These are phyloP conservation scores for Colletotrichum shisoi DNA, from an alignment of 2,329 filamentous ascomycete species.

Conservation along the genomic window DNA sequence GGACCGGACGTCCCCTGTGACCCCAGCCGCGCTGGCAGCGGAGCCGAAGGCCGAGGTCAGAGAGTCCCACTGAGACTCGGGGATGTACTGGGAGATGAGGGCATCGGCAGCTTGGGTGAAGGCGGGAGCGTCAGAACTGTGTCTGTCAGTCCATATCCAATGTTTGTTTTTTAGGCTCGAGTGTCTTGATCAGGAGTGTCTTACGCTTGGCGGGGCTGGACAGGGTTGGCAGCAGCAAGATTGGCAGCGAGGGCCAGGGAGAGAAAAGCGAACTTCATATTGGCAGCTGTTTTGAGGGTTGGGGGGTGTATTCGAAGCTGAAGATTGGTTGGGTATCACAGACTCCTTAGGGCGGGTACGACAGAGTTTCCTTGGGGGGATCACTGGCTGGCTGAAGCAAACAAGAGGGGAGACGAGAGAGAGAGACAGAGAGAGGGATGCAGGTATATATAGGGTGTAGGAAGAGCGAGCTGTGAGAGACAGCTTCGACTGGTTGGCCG, in stretches of 20 bases:
- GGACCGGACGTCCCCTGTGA: slow-evolving; percentile 44
- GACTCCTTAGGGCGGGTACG: neutral
- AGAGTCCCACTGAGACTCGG: slow-evolving; percentile 41
- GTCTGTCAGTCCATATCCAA: slow-evolving; percentile 12
- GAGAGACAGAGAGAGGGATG: neutral
- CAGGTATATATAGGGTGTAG: neutral
- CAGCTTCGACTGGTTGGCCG: slow-evolving; percentile 1
- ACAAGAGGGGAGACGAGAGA: slow-evolving; percentile 10
- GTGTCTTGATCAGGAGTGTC: neutral
- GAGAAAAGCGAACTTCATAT: slow-evolving; percentile 28
- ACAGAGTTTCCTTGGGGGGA: slow-evolving; percentile 9
- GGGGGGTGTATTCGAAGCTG: neutral
- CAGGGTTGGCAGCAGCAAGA: slow-evolving; percentile 23
- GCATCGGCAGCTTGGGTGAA: slow-evolving; percentile 45
- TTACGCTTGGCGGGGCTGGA: slow-evolving; percentile 33
- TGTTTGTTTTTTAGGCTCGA: neutral
- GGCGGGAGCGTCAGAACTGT: slow-evolving; percentile 30
- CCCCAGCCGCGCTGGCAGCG: slow-evolving; percentile 43
- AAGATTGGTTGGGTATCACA: slow-evolving; percentile 12
- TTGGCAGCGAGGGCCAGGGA: slow-evolving; percentile 32
- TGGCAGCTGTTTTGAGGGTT: neutral
- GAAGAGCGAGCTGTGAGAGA: neutral
- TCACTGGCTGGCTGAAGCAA: slow-evolving; percentile 25
- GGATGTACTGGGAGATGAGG: slow-evolving; percentile 46
- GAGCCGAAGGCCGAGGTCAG: slow-evolving; percentile 43